Evolutionary conservation across 1,139 yeast species (phyloP), one percentile per base, ranked within the genome.

Genomic region (Taphrina communis): DNA sequence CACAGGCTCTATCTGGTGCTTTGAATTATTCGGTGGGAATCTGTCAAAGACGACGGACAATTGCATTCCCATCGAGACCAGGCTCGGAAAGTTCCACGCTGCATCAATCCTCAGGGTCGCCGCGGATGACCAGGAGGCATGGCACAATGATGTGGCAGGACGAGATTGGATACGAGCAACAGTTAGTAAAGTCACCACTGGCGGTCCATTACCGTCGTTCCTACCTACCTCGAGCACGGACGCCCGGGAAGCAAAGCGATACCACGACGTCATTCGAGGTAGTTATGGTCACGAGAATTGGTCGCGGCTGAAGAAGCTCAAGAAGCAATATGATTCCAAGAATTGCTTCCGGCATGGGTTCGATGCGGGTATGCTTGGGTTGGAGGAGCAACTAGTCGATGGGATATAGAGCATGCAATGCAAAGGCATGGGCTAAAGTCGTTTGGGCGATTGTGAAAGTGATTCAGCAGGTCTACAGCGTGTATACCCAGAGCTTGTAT

Each of bases 191-290:
- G 62, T 46, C 25, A 38, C 62, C 17, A 42, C 62, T 2, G 62
- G 62, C 11, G 62, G 62, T 44, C 62, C 62, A 36, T 36, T 58
- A 19, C 62, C 62, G 11, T 58, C 62, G 9, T 58, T 58, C 53
- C 42, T 58, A n/a, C 62, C 62, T 12, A 44, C 62, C 6, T 42
- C 42, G 36, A 42, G 53, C 9, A 31, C 42, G 8, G 62, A 58
- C 14, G 52, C 51, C 7, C 11, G 62, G 21, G 53, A 46, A 31
- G 62, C 62, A 8, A 58, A 58, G 46, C 62, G 44, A 7, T 58
- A 58, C 31, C 62, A 58, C 53, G 62, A 58, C 31, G 46, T 58
- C 41, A 58, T 58, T 31, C 38, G 62, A 25, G 62, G 62, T 19
- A 44, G 62, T 17, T 58, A 58, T 19, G 62, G 62, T 42, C 62